Evolutionary conservation across 768 basidiomycete genomes (phyloP).

Genomic region (Trametopsis cervina): DNA sequence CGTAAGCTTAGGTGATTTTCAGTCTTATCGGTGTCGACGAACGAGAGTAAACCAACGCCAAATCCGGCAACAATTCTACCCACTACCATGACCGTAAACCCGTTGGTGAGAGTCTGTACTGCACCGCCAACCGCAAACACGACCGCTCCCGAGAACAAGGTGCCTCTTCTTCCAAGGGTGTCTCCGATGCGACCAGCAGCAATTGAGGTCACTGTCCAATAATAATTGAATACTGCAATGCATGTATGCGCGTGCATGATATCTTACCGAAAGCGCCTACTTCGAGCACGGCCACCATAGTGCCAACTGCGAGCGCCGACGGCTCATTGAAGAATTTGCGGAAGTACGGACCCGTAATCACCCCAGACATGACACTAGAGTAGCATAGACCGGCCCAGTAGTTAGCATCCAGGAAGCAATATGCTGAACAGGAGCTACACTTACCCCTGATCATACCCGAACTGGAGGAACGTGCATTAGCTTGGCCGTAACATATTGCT

Average conservation of each 20-base stretch:
- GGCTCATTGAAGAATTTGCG: conserved; percentile 78
- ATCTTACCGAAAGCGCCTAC: conserved; percentile 81
- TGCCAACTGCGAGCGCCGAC: conserved; percentile 68
- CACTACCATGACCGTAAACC: conserved; percentile 75
- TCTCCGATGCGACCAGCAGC: conserved; percentile 89
- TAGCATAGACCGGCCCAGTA: conserved; percentile 1
- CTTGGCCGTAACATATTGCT: not conserved
- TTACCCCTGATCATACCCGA: conserved; percentile 86
- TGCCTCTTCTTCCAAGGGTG: conserved; percentile 76
- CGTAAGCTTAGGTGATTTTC: conserved; percentile 6
- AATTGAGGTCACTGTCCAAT: conserved; percentile 73
- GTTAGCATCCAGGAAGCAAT: conserved; percentile 2
- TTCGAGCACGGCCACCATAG: conserved; percentile 94
- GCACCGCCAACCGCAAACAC: conserved; percentile 84
- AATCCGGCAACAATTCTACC: conserved; percentile 82
- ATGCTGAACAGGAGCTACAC: conserved; percentile 8
- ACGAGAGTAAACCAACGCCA: conserved; percentile 88
- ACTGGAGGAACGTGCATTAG: conserved; percentile 33
- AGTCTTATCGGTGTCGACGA: conserved; percentile 23
- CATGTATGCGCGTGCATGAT: conserved; percentile 7
- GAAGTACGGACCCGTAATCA: conserved; percentile 85
- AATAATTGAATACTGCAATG: not conserved
- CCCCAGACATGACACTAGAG: conserved; percentile 78
- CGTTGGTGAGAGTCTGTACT: conserved; percentile 76
- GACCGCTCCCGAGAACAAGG: conserved; percentile 74